Conservation (phyloP, 306 rosid genomes). For the Luffa aegyptiaca region DNA sequence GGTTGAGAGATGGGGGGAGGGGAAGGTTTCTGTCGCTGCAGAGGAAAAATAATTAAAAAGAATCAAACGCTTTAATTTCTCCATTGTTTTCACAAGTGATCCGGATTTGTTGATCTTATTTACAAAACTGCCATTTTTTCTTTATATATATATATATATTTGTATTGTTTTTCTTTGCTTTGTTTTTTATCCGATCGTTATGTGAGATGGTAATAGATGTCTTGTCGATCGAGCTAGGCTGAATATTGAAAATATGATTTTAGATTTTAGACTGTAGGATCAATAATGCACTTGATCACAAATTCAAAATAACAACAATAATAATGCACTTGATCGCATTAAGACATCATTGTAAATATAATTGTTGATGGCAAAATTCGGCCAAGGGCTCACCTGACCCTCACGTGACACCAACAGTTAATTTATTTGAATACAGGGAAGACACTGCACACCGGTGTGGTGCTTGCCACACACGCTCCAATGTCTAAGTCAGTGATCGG, state of each 20-base stretch:
- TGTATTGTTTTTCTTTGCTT: no score
- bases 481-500: no score
- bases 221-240: accelerated
- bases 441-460: no score
- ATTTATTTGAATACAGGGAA: no score
- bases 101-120: neutral
- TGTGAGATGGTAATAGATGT: neutral
- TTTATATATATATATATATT: no score
- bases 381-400: no score
- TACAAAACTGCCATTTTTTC: neutral
- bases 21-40: neutral
- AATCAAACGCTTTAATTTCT: neutral
- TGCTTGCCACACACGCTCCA: no score
- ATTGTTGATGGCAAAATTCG: no score
- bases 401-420: no score
- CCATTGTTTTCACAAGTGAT: neutral
- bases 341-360: neutral
- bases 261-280: neutral
- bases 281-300: neutral
- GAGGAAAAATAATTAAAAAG: neutral
- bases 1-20: neutral
- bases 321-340: neutral
- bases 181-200: no score
- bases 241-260: neutral
- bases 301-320: no score